Evolutionary conservation across 192 early-diverging fungal species (phyloP).

Genomic region (Linnemannia zychae): DNA sequence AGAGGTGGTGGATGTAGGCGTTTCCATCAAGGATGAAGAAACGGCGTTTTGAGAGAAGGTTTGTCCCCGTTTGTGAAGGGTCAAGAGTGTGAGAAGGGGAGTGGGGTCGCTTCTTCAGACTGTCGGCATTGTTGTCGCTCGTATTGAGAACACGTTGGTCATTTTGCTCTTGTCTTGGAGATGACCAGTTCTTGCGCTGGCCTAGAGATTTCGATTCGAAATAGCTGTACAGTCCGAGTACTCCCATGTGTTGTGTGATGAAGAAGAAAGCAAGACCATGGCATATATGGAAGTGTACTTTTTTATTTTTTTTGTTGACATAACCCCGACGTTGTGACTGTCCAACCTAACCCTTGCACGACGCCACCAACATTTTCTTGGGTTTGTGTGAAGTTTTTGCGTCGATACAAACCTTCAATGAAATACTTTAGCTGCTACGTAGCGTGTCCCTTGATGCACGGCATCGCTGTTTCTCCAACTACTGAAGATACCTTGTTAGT

Average conservation of each 20-base stretch:
- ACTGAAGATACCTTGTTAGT: too few relatives aligned
- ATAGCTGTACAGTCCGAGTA: slow-evolving; percentile 49
- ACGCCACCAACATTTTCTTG: too few relatives aligned
- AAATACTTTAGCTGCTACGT: too few relatives aligned
- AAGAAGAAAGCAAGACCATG: background rate
- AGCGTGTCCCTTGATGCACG: too few relatives aligned
- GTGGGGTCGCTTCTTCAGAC: background rate
- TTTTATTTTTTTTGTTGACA: slow-evolving; percentile 2
- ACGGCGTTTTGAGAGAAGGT: slow-evolving; percentile 6
- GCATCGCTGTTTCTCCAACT: too few relatives aligned
- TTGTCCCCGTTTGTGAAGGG: background rate
- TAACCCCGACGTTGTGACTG: background rate
- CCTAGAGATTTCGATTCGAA: slow-evolving; percentile 52
- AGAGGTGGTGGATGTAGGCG: slow-evolving; percentile 65
- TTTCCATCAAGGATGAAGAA: slow-evolving; percentile 66
- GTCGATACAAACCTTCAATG: too few relatives aligned
- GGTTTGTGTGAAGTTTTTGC: too few relatives aligned
- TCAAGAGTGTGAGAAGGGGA: background rate
- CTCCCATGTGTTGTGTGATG: slow-evolving; percentile 36
- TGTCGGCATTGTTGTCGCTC: background rate
- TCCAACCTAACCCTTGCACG: too few relatives aligned
- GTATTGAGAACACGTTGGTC: background rate
- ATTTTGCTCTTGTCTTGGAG: background rate
- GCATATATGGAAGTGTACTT: background rate
- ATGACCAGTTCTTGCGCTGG: slow-evolving; percentile 40